Percentiles rank a stretch among this genome's conserved stretches.
Evolutionary conservation across 352 stramenopile species (phyloP).

Genomic region (Phytophthora sansomeana): DNA sequence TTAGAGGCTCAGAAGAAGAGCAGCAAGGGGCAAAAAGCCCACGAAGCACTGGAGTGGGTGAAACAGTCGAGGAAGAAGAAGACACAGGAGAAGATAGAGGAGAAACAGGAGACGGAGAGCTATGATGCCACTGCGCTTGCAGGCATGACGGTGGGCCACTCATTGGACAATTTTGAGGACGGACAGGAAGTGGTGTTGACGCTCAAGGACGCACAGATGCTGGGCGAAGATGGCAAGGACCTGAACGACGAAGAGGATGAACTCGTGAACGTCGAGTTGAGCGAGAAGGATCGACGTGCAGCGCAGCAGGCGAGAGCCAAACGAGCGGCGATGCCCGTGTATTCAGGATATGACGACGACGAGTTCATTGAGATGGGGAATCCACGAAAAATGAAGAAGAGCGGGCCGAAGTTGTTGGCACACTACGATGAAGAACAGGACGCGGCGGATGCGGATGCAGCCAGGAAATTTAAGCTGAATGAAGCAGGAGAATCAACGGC

Average conservation of each 20-base stretch:
- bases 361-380: constrained; percentile 94
- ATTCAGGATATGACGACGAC: constrained; percentile 97
- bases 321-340: constrained; percentile 78
- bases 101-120: constrained; percentile 14
- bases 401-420: constrained; percentile 58
- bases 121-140: constrained; percentile 85
- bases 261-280: constrained; percentile 88
- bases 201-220: constrained; percentile 91
- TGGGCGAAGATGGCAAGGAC: constrained; percentile 84
- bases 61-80: constrained; percentile 53
- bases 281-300: constrained; percentile 66
- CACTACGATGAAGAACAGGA: constrained; percentile 93
- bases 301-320: constrained; percentile 55
- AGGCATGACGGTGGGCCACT: constrained; percentile 93
- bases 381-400: constrained; percentile 46
- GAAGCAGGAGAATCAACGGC: constrained; percentile 36
- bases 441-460: constrained; percentile 38
- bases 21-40: constrained; percentile 19
- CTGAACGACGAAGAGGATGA: constrained; percentile 84
- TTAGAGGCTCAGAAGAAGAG: constrained; percentile 15
- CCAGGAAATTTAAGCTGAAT: constrained; percentile 71
- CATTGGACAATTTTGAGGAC: constrained; percentile 86
- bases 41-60: constrained; percentile 76
- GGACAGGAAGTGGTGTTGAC: constrained; percentile 95
- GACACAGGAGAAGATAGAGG: constrained; percentile 23